These are phyloP conservation scores for Panicum hallii DNA, from an alignment of 202 grass and related monocot species.

Conservation along the genomic window DNA sequence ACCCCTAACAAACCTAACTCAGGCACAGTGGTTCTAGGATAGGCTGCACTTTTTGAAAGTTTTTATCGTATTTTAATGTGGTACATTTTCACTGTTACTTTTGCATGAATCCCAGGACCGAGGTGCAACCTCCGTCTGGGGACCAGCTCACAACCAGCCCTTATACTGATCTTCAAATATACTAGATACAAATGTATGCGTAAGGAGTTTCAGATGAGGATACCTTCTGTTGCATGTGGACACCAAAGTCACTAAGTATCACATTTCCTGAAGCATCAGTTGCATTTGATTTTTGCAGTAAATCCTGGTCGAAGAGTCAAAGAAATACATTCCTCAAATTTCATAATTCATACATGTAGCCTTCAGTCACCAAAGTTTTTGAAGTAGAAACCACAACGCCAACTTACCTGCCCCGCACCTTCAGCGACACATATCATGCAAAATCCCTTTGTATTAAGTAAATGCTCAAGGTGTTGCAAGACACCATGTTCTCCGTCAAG, in stretches of 20 bases:
- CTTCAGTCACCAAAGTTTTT: neutral
- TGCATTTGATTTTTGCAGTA: conserved; percentile 82
- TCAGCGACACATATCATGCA: conserved; percentile 91
- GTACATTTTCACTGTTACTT: neutral
- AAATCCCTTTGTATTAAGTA: conserved; percentile 80
- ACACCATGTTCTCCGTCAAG: conserved; percentile 87
- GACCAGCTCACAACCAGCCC: conserved; percentile 4
- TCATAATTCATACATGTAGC: conserved; percentile 14
- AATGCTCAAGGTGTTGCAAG: conserved; percentile 74
- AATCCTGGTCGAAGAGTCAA: conserved; percentile 59
- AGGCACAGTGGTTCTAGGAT: neutral
- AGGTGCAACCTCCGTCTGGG: neutral
- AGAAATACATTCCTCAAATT: conserved; percentile 35
- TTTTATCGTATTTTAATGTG: neutral
- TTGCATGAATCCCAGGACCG: neutral
- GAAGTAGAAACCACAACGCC: conserved; percentile 4
- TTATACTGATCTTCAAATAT: conserved; percentile 15
- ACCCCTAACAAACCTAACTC: neutral
- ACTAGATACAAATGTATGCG: neutral
- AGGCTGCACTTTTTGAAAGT: neutral
- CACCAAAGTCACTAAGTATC: conserved; percentile 88
- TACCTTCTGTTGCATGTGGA: conserved; percentile 91
- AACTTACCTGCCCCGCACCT: conserved; percentile 88
- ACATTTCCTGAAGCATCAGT: conserved; percentile 93
- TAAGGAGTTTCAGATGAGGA: conserved; percentile 17